These are phyloP conservation scores for Taphrina flavorubra DNA, from an alignment of 1,139 yeast species.

Conservation along the genomic window DNA sequence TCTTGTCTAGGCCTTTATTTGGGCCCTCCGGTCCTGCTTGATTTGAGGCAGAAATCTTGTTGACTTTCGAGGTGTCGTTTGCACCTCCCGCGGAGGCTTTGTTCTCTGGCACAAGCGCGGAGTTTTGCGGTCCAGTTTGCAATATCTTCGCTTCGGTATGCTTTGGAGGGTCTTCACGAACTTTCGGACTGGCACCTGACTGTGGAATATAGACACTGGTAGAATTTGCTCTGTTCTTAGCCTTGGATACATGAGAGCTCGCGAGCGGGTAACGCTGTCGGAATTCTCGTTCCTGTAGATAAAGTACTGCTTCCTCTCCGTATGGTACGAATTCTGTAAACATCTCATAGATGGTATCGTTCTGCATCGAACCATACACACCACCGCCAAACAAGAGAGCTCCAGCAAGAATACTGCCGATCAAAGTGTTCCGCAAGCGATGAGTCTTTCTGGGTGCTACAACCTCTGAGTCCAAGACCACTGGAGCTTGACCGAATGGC, in stretches of 20 bases:
- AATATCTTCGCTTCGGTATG: conserved; percentile 35
- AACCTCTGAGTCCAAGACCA: conserved; percentile 13
- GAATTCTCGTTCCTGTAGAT: conserved; percentile 57
- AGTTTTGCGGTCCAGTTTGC: conserved; percentile 37
- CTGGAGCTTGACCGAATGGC: conserved; percentile 25
- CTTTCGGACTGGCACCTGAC: conserved; percentile 27
- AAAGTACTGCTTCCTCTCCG: conserved; percentile 61
- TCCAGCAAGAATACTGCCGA: conserved; percentile 44
- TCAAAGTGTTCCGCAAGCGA: conserved; percentile 34
- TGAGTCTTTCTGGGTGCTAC: conserved; percentile 23
- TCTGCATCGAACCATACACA: conserved; percentile 52
- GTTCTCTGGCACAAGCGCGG: conserved; percentile 23
- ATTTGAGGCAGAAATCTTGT: conserved; percentile 8
- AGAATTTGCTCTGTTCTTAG: conserved; percentile 10
- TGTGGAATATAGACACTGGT: conserved; percentile 35
- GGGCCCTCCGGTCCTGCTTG: conserved; percentile 7
- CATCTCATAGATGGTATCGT: conserved; percentile 54
- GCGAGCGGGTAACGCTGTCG: conserved; percentile 51
- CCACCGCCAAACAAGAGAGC: conserved; percentile 52
- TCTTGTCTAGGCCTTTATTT: conserved; percentile 19
- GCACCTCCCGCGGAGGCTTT: conserved; percentile 37
- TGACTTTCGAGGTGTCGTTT: conserved; percentile 10
- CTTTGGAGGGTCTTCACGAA: conserved; percentile 25
- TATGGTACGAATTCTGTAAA: conserved; percentile 68
- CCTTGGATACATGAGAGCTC: conserved; percentile 52